Evolutionary conservation across 2,329 filamentous ascomycete genomes (phyloP), one percentile per base, ranked within the genome.

Genomic region (Neofusicoccum sp.): DNA sequence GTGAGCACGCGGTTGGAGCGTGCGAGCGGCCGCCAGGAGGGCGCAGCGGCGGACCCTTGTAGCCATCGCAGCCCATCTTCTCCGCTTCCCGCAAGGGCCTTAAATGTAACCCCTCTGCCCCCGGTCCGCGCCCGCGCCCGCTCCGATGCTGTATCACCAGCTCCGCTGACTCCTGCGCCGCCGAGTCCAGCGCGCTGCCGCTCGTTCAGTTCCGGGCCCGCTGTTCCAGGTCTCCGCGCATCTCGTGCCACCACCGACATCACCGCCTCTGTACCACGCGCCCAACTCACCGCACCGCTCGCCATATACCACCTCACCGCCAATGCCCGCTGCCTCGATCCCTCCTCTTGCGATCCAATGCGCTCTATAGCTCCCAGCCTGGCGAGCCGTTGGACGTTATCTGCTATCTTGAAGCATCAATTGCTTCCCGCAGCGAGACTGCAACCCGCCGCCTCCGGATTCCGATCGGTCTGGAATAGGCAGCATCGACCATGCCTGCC

Each of bases 61-160:
- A 38, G 36, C 54, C 57, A 43, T 59, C 49, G 56, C 56, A 47
- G 43, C 30, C 48, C 34, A 40, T 56, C 51, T 56, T 59, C 57
- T 59, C 44, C 57, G 57, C 57, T 59, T 40, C 16, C 41, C 44
- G 44, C 57, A 49, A 33, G 57, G 34, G 34, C 44, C 57, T 28
- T 59, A 59, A 59, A 59, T 59, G 57, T 33, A 59, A 59, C 44
- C 41, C 33, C 5, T 38, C 45, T 45, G 57, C 57, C 38, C 49
- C 44, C 33, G 41, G 24, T 41, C 34, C 5, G 9, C 43, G 4
- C 28, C 33, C 14, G 30, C 9, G 26, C 6, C 36, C 14, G 28
- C 30, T 11, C 38, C 51, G 36, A 56, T 43, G 51, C 51, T 61
- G 59, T 49, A 61, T 30, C 49, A 61, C 59, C 43, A 36, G n/a